Percentiles rank a stretch among this genome's conserved stretches.
These are phyloP conservation scores for Cymbidium sinense DNA, from an alignment of 106 monocot genomes.

Conservation along the genomic window DNA sequence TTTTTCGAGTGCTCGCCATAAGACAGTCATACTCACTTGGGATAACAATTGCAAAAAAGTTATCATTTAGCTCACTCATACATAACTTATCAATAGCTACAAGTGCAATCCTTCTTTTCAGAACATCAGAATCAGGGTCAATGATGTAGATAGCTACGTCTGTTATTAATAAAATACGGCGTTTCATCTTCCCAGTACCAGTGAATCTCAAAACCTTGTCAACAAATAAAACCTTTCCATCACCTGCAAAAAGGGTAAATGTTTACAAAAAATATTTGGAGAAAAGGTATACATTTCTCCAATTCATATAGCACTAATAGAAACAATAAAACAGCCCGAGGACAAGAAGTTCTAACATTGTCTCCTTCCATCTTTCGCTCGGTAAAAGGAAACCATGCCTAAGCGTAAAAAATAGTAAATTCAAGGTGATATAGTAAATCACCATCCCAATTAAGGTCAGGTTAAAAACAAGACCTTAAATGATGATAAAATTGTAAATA, in stretches of 20 bases:
- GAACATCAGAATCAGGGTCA: conserved; percentile 62
- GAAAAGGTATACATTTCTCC: not conserved
- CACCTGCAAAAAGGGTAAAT: conserved; percentile 43
- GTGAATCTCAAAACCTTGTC: conserved; percentile 85
- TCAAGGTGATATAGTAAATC: no score
- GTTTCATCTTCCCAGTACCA: conserved; percentile 88
- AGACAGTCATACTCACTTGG: conserved; percentile 88
- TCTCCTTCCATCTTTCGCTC: not conserved
- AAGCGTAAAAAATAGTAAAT: not conserved
- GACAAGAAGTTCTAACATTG: not conserved
- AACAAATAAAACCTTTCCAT: conserved; percentile 76
- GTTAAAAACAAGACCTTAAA: not conserved
- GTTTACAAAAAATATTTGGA: not conserved
- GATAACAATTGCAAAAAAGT: conserved; percentile 81
- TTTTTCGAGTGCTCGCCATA: conserved; percentile 76
- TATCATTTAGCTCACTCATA: conserved; percentile 73
- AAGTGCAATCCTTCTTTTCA: conserved; percentile 79
- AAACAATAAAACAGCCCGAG: not conserved
- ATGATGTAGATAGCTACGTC: conserved; percentile 84
- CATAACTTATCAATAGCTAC: conserved; percentile 69
- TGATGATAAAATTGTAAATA: no score
- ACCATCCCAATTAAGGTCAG: not conserved
- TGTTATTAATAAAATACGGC: conserved; percentile 69
- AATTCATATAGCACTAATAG: not conserved
- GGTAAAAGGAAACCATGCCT: not conserved